Percentiles rank a stretch among this genome's conserved stretches.
Evolutionary conservation across 345 rosid genomes (phyloP).

Genomic region (Rhizophora apiculata): DNA sequence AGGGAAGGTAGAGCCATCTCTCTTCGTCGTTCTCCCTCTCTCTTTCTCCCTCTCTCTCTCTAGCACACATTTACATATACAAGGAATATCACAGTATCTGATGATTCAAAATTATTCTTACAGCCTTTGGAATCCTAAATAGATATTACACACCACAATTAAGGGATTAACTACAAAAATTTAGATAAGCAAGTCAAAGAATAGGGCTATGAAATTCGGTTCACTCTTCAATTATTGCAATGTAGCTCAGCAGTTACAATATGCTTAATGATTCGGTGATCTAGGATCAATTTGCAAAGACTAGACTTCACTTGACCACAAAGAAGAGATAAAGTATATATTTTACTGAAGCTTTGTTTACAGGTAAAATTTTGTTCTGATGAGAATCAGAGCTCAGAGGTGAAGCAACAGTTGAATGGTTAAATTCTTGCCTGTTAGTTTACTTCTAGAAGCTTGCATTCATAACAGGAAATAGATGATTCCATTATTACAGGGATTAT

Average conservation of each 20-base stretch:
- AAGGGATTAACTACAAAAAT: neutral
- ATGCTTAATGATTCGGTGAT: too few species aligned
- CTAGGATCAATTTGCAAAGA: too few species aligned
- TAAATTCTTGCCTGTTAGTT: too few species aligned
- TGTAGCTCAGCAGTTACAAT: too few species aligned
- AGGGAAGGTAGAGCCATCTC: conserved; percentile 48
- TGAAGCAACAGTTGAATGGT: too few species aligned
- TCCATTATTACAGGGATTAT: conserved; percentile 46
- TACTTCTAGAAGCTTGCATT: neutral
- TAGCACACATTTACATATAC: neutral
- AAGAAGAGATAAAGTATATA: too few species aligned
- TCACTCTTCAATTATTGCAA: too few species aligned
- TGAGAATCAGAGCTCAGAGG: too few species aligned
- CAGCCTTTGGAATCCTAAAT: neutral
- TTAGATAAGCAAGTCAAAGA: neutral
- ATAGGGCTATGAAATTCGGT: neutral
- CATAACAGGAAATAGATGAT: neutral
- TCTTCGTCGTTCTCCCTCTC: conserved; percentile 1
- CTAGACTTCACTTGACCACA: too few species aligned
- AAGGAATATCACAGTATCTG: neutral
- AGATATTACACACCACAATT: neutral
- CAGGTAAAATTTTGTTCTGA: too few species aligned
- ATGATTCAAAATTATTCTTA: neutral
- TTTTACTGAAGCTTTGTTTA: too few species aligned
- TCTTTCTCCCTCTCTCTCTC: neutral